A percentile compares a stretch with the other conserved stretches of the same genome.
Conservation (phyloP, 352 stramenopile species). For the Saprolegnia parasitica region DNA sequence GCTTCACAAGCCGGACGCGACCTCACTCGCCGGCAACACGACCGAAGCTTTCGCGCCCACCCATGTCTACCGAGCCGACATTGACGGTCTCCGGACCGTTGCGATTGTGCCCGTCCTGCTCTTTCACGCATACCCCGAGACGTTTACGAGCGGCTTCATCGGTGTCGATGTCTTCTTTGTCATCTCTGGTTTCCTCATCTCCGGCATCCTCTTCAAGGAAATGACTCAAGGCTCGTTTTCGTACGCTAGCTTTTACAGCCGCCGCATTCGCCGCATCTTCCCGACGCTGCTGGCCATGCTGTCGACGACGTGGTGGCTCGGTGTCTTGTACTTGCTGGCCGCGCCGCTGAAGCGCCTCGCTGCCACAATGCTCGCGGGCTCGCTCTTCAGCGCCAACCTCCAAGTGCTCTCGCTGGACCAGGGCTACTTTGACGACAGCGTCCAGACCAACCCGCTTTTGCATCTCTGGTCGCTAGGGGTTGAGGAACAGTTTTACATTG, state of each 20-base stretch:
- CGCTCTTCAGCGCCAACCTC: conserved; percentile 26
- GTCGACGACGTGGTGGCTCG: conserved; percentile 1
- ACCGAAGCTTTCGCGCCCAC: background rate
- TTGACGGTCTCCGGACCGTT: conserved; percentile 21
- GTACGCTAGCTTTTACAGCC: conserved; percentile 26
- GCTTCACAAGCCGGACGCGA: no score
- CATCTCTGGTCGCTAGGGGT: conserved; percentile 30
- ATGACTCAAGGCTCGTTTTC: conserved; percentile 19
- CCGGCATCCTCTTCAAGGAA: conserved; percentile 30
- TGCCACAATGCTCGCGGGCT: conserved; percentile 18
- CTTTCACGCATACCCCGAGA: conserved; percentile 21
- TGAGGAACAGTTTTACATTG: conserved; percentile 31
- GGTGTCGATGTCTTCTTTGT: conserved; percentile 29
- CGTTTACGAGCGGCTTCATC: conserved; percentile 22
- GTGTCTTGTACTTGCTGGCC: conserved; percentile 13
- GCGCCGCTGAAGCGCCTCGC: conserved; percentile 17
- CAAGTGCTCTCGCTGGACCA: conserved; percentile 23
- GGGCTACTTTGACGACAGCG: conserved; percentile 27
- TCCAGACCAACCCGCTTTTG: conserved; percentile 25
- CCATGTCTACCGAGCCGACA: conserved; percentile 21
- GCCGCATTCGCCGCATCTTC: conserved; percentile 28
- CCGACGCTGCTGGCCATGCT: conserved; percentile 18
- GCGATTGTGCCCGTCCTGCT: conserved; percentile 23
- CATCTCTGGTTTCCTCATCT: conserved; percentile 28
- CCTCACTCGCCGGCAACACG: no score